Conservation (phyloP, 2,329 filamentous ascomycete species). For the Metarhizium guizhouense region DNA sequence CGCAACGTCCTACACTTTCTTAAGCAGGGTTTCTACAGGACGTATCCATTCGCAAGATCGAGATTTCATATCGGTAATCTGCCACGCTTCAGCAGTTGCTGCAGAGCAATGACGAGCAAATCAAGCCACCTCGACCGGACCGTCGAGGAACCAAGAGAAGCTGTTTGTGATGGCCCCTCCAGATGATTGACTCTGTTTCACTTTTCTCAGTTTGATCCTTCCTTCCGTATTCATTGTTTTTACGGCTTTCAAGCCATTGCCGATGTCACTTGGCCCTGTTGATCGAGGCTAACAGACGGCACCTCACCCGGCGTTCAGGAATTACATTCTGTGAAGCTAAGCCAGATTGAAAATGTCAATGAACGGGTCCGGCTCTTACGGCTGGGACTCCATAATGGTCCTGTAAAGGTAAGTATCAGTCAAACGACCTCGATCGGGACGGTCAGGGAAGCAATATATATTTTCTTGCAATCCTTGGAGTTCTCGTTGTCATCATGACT, state of each 20-base stretch:
- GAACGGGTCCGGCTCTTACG: constrained; percentile 58
- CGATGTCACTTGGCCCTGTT: neutral
- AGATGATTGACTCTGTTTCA: neutral
- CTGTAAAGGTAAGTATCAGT: constrained; percentile 34
- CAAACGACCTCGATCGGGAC: neutral
- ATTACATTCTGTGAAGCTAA: constrained; percentile 54
- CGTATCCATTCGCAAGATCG: neutral
- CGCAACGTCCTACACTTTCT: too few species aligned
- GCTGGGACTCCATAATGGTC: constrained; percentile 44
- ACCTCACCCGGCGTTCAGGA: constrained; percentile 19
- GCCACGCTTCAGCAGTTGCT: neutral
- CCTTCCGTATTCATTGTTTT: too few species aligned
- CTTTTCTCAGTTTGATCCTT: neutral
- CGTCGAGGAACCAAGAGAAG: constrained; percentile 61
- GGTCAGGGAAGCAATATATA: neutral
- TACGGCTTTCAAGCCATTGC: neutral
- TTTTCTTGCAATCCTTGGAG: neutral
- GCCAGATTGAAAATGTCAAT: constrained; percentile 56
- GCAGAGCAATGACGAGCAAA: neutral
- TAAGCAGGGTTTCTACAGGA: neutral
- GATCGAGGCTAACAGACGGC: neutral
- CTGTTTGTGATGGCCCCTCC: constrained; percentile 24
- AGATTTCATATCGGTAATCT: neutral
- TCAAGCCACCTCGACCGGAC: constrained; percentile 60
- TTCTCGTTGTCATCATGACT: neutral